Evolutionary conservation across 148 eudicot genomes (phyloP), one percentile per base, ranked within the genome.

Genomic region (Cornus kousa): DNA sequence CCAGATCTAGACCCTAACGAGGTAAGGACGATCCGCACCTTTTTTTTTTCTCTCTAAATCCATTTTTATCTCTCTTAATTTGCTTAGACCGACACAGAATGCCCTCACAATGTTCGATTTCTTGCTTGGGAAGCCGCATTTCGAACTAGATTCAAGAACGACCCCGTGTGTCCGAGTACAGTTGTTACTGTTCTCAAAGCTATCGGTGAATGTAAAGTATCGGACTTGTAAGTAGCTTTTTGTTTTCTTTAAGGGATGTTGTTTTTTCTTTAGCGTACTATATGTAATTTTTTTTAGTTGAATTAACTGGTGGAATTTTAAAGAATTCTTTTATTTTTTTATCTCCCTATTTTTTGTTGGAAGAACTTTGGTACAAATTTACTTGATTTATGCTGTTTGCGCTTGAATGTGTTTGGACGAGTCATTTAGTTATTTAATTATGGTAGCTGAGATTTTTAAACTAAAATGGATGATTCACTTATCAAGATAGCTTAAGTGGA

Each of bases 381-480:
- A 12, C 69, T 31, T 4, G 43, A 19, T 69, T 80, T 17, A 1
- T 28, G 17, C 24, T 53, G 74, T 53, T 80, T 35, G 37, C 28
- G 57, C 17, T 70, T 24, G 59, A 65, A 37, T 40, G 13, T 71
- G 28, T 50, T 68, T 23, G 32, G n/a, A n/a, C 20, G 17, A 73
- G 39, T 23, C 65, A 48, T 11, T 79, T 73, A 65, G 20, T 35
- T 23, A n/a, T 66, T 79, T 23, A n/a, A 12, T 39, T 65, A 66
- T 13, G 24, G 48, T 4, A 72, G 10, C 8, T 37, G 22, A 53
- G 72, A 5, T n/a, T 33, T 50, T 74, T 59, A 35, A 35, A 40
- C 22, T 62, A 74, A 53, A 78, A 89, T 89, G 92, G 92, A 86
- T 59, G 90, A 79, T 13, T 75, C 65, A 43, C 35, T 69, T 35